phyloP scores from a whole-genome alignment of 1,139 yeast species.

The Yamadazyma pseudoaaseri region DNA sequence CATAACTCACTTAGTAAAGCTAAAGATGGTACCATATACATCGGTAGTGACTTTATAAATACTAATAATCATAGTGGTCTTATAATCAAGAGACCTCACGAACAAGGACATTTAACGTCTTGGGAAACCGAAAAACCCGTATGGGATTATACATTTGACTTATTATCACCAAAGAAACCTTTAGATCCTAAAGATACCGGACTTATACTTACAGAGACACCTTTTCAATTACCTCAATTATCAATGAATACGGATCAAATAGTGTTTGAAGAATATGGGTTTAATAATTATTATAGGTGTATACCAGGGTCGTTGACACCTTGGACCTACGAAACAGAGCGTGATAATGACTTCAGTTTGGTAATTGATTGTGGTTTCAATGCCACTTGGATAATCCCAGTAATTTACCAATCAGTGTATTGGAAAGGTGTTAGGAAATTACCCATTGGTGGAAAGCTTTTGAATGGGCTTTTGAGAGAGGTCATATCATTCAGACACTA shows the following conservation, averaged over 20 bases:
- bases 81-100: conserved; percentile 76
- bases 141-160: conserved; percentile 75
- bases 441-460: conserved; percentile 80
- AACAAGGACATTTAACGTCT: conserved; percentile 81
- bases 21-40: conserved; percentile 68
- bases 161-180: conserved; percentile 25
- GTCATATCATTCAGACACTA: conserved; percentile 87
- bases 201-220: conserved; percentile 70
- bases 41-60: conserved; percentile 66
- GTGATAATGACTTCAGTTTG: conserved; percentile 60
- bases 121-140: conserved; percentile 94
- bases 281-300: conserved; percentile 62
- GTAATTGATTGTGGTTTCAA: conserved; percentile 88
- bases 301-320: conserved; percentile 70
- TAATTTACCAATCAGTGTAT: conserved; percentile 73
- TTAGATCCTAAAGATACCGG: conserved; percentile 49
- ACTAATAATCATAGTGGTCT: conserved; percentile 78
- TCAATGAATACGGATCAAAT: conserved; percentile 89
- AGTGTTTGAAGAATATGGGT: conserved; percentile 90
- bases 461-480: conserved; percentile 82
- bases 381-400: conserved; percentile 85
- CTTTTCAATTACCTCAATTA: conserved; percentile 78
- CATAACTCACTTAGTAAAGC: conserved; percentile 75
- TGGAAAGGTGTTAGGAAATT: conserved; percentile 76
- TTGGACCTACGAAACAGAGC: conserved; percentile 38